phyloP scores from a whole-genome alignment of 352 stramenopile species.

The Hyaloperonospora arabidopsidis region DNA sequence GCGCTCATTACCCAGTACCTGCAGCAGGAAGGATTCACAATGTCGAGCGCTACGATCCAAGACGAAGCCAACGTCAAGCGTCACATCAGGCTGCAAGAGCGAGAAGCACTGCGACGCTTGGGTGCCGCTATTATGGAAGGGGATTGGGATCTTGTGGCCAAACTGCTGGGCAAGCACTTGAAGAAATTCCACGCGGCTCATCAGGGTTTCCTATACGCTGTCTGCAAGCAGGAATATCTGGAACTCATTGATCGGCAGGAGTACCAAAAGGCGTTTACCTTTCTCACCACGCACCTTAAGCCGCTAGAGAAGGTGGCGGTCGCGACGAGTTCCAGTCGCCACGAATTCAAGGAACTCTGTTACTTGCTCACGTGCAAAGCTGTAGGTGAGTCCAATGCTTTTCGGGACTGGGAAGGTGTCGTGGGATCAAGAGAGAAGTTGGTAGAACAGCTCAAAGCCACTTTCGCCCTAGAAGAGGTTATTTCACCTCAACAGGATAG shows the following conservation, averaged over 20 bases:
- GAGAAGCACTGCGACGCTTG: slow-evolving; percentile 65
- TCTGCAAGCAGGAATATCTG: slow-evolving; percentile 86
- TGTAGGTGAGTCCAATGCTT: slow-evolving; percentile 71
- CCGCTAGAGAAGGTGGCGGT: slow-evolving; percentile 76
- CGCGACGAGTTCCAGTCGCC: slow-evolving; percentile 53
- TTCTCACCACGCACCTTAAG: slow-evolving; percentile 84
- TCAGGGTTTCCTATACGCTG: slow-evolving; percentile 81
- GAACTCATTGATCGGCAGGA: slow-evolving; percentile 85
- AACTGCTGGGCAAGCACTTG: slow-evolving; percentile 74
- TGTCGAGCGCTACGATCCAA: slow-evolving; percentile 79
- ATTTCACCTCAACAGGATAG: slow-evolving; percentile 42
- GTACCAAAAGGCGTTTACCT: slow-evolving; percentile 87
- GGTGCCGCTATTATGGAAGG: slow-evolving; percentile 70
- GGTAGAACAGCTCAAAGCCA: slow-evolving; percentile 74
- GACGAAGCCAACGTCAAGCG: slow-evolving; percentile 84
- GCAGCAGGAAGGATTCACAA: slow-evolving; percentile 68
- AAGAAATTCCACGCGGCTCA: slow-evolving; percentile 72
- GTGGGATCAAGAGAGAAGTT: slow-evolving; percentile 75
- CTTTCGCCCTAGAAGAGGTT: slow-evolving; percentile 72
- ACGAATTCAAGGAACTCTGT: slow-evolving; percentile 85
- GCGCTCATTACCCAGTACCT: slow-evolving; percentile 85
- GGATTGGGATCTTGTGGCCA: slow-evolving; percentile 81
- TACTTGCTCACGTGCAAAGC: slow-evolving; percentile 87
- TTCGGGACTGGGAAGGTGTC: slow-evolving; percentile 81
- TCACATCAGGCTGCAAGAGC: slow-evolving; percentile 59